These are phyloP conservation scores for Solanum tarapatanum DNA, from an alignment of 257 asterid genomes.

Conservation along the genomic window DNA sequence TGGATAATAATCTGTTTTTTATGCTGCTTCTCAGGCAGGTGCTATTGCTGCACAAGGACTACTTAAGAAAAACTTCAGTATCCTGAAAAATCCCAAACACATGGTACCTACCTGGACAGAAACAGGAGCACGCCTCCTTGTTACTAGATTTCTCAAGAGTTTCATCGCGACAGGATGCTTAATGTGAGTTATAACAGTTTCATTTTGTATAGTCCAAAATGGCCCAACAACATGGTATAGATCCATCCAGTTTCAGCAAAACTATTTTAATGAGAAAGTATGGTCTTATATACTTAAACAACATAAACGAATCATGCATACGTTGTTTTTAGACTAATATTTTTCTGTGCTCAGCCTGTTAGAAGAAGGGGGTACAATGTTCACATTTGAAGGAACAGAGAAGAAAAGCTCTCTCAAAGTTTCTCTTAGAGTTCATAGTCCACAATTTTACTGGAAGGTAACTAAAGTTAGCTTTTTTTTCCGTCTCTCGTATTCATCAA, in stretches of 20 bases:
- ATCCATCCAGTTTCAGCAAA: not conserved
- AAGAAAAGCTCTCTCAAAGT: constrained; percentile 37
- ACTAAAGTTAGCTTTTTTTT: not conserved
- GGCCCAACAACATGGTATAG: not conserved
- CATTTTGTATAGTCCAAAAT: not conserved
- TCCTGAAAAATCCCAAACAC: constrained; percentile 41
- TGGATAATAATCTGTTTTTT: not conserved
- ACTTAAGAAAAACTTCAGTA: constrained; percentile 19
- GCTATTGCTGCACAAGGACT: constrained; percentile 55
- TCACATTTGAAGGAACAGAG: constrained; percentile 53
- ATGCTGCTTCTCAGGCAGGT: constrained; percentile 49
- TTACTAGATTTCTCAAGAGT: constrained; percentile 43
- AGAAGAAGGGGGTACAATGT: constrained; percentile 73
- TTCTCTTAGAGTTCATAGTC: constrained; percentile 51
- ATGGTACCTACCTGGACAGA: constrained; percentile 80
- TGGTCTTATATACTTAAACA: not conserved
- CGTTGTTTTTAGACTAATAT: not conserved
- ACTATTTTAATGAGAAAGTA: not conserved
- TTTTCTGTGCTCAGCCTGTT: constrained; percentile 34
- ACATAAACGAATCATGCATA: not conserved
- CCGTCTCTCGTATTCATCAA: not conserved
- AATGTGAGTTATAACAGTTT: constrained; percentile 35
- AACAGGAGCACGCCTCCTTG: constrained; percentile 72
- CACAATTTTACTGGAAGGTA: constrained; percentile 89
- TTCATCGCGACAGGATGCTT: constrained; percentile 54